These are phyloP conservation scores for Durotheca rogersii DNA, from an alignment of 495 filamentous ascomycete genomes.

Conservation along the genomic window DNA sequence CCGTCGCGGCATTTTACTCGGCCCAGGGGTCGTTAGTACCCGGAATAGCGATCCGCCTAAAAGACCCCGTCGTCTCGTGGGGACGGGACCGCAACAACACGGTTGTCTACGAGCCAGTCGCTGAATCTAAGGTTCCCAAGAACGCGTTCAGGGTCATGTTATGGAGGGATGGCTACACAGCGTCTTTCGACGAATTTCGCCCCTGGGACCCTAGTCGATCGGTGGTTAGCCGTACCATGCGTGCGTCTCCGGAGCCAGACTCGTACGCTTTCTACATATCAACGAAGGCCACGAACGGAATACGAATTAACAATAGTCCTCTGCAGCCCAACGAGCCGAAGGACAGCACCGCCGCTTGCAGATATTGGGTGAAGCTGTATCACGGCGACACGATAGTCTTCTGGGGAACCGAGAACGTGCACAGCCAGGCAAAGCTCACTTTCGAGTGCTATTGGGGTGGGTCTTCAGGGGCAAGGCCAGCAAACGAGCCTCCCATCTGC, in stretches of 20 bases:
- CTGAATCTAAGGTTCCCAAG: slow-evolving; percentile 73
- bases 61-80: slow-evolving; percentile 68
- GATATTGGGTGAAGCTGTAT: slow-evolving; percentile 66
- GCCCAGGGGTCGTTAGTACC: slow-evolving; percentile 47
- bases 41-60: slow-evolving; percentile 61
- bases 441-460: slow-evolving; percentile 52
- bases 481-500: slow-evolving; percentile 15
- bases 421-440: slow-evolving; percentile 35
- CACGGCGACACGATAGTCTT: slow-evolving; percentile 71
- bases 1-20: slow-evolving; percentile 41
- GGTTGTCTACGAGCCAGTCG: slow-evolving; percentile 55
- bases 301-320: slow-evolving; percentile 67
- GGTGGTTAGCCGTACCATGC: slow-evolving; percentile 27
- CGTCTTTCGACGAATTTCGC: slow-evolving; percentile 36
- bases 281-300: slow-evolving; percentile 68
- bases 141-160: slow-evolving; percentile 76
- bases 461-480: slow-evolving; percentile 36
- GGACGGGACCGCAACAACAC: slow-evolving; percentile 66
- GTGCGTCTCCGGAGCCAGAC: slow-evolving; percentile 43
- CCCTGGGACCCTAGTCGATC: slow-evolving; percentile 42
- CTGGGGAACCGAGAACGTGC: slow-evolving; percentile 44
- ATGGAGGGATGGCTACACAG: slow-evolving; percentile 64
- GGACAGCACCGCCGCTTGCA: slow-evolving; percentile 46
- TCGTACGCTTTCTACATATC: slow-evolving; percentile 70
- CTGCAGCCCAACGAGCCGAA: slow-evolving; percentile 53